Conservation (phyloP, 129 eudicot genomes). For the Tanacetum coccineum region DNA sequence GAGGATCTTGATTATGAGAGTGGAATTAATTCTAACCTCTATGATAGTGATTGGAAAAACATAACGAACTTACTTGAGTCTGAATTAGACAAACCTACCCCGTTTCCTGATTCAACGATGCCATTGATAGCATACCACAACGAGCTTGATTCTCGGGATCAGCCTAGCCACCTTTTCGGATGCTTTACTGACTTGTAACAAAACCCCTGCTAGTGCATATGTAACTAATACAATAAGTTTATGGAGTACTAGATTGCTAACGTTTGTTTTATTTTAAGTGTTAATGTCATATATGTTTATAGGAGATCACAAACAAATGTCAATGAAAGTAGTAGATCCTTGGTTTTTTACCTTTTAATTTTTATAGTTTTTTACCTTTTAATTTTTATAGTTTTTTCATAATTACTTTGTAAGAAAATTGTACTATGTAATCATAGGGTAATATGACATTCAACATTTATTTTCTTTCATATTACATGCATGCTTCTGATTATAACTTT, state of each 20-base stretch:
- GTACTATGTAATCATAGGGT: too few species aligned
- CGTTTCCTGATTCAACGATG: conserved; percentile 33
- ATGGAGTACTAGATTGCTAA: conserved; percentile 5
- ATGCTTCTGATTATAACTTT: too few species aligned
- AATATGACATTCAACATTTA: too few species aligned
- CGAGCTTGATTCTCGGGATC: conserved; percentile 39
- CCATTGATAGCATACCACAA: conserved; percentile 28
- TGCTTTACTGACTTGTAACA: conserved; percentile 55
- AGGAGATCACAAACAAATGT: conserved; percentile 14
- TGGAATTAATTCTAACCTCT: conserved; percentile 12
- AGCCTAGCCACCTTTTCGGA: conserved; percentile 43
- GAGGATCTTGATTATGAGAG: conserved; percentile 38
- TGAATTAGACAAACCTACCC: conserved; percentile 19
- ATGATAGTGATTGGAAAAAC: conserved; percentile 40
- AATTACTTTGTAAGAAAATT: too few species aligned
- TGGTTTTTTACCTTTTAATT: not conserved
- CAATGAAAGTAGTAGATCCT: conserved; percentile 17
- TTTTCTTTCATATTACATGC: too few species aligned
- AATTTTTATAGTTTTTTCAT: too few species aligned
- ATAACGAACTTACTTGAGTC: conserved; percentile 35
- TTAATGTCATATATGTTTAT: not conserved
- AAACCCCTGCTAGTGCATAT: conserved; percentile 2
- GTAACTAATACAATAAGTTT: conserved; percentile 21
- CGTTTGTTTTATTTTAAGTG: conserved; percentile 4
- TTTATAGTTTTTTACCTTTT: too few species aligned